Conservation (phyloP, 139 green algal genomes). For the Micractinium sp. region DNA sequence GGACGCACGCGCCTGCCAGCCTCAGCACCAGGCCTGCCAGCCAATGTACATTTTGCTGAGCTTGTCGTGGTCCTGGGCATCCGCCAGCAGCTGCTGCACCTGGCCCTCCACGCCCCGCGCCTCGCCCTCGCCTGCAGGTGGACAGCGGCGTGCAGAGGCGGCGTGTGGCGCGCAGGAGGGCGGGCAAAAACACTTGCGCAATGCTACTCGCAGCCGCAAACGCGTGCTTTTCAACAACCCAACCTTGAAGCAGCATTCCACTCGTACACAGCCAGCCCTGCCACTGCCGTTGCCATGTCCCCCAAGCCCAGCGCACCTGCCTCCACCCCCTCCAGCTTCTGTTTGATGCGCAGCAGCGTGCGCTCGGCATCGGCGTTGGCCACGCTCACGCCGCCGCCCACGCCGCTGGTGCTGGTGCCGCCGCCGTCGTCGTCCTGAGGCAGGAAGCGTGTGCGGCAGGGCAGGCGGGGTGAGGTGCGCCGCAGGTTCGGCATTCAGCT, state of each 20-base stretch:
- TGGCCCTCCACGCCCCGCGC: constrained; percentile 75
- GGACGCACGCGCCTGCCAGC: not conserved
- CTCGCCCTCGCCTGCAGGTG: constrained; percentile 69
- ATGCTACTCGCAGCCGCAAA: no score
- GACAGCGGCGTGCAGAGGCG: not conserved
- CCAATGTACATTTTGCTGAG: constrained; percentile 89
- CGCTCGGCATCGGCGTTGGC: constrained; percentile 89
- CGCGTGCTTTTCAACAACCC: no score
- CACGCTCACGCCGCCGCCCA: not conserved
- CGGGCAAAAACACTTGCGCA: no score
- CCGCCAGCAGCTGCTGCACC: constrained; percentile 84
- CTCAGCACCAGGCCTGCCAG: constrained; percentile 85
- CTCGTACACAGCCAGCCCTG: no score
- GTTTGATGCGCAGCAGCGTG: constrained; percentile 88
- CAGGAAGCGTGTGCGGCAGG: no score
- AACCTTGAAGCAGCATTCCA: no score
- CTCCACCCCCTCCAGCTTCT: constrained; percentile 92
- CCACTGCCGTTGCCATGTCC: no score
- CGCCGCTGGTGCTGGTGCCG: not conserved
- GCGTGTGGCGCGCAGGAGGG: not conserved
- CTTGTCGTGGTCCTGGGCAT: constrained; percentile 84
- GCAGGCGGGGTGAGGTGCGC: not conserved
- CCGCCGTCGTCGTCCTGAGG: constrained; percentile 12
- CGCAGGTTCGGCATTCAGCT: no score
- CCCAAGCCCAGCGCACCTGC: constrained; percentile 56